Conservation (phyloP, 257 asterid genomes). For the Solanum okadae region DNA sequence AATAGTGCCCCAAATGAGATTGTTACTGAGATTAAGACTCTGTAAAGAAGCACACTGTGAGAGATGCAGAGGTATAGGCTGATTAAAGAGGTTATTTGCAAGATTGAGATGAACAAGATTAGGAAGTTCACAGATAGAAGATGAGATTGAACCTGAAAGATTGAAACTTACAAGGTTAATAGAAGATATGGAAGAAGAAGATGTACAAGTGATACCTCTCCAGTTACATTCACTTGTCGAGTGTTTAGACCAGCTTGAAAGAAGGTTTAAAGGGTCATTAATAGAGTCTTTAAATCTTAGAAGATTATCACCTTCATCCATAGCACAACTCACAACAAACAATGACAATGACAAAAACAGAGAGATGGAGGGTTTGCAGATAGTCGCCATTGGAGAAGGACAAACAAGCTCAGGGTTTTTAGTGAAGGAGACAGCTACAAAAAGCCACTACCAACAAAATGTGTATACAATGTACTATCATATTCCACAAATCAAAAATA, state of each 20-base stretch:
- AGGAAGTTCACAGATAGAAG: conserved; percentile 44
- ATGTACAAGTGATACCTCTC: conserved; percentile 72
- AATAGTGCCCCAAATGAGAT: conserved; percentile 80
- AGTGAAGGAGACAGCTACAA: background rate
- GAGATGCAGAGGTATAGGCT: conserved; percentile 72
- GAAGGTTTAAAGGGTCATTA: conserved; percentile 46
- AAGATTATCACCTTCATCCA: conserved; percentile 52
- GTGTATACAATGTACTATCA: background rate
- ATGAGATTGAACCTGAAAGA: conserved; percentile 82
- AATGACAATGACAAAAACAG: conserved; percentile 21
- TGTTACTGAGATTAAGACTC: conserved; percentile 52
- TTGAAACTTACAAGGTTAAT: conserved; percentile 53
- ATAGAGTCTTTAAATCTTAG: conserved; percentile 66
- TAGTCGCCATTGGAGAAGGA: conserved; percentile 45
- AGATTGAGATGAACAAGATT: conserved; percentile 52
- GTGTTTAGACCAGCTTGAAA: conserved; percentile 47
- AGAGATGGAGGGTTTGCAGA: conserved; percentile 22
- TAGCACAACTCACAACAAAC: conserved; percentile 22
- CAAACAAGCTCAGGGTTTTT: conserved; percentile 4
- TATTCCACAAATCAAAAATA: background rate
- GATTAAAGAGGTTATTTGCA: conserved; percentile 63
- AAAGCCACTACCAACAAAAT: background rate
- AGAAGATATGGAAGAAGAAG: conserved; percentile 24
- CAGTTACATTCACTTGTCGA: conserved; percentile 36
- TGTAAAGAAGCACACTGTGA: conserved; percentile 49